These are phyloP conservation scores for Cladorrhinum sp. DNA, from an alignment of 2,329 filamentous ascomycete genomes.

Conservation along the genomic window DNA sequence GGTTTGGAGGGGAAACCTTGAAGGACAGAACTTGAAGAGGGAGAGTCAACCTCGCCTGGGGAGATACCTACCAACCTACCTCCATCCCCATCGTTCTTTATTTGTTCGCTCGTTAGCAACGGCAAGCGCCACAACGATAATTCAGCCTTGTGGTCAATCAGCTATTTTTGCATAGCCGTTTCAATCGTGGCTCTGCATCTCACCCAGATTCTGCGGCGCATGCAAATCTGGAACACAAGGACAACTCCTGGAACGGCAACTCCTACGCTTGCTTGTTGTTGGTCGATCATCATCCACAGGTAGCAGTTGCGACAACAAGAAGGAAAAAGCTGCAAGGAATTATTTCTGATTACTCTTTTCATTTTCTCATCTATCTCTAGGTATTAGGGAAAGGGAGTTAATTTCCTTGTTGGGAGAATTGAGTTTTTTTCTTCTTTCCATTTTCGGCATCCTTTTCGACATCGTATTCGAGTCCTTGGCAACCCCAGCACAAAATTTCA, in stretches of 20 bases:
- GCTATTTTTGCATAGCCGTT: background rate
- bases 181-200: background rate
- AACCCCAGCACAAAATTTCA: background rate
- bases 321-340: background rate
- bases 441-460: background rate
- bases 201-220: background rate
- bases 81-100: background rate
- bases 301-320: background rate
- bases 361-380: background rate
- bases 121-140: background rate
- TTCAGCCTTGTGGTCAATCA: background rate
- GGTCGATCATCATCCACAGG: background rate
- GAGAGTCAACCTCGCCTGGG: background rate
- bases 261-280: background rate
- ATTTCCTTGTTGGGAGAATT: background rate
- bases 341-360: background rate
- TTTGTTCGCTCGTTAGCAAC: background rate
- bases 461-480: slow-evolving; percentile 10
- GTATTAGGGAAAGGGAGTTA: background rate
- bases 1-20: background rate
- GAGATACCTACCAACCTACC: background rate
- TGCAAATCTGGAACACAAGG: background rate
- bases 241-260: background rate
- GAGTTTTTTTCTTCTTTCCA: background rate
- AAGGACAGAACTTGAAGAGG: background rate